Evolutionary conservation across 164 flowering plant genomes (phyloP).

Genomic region (Hamamelis virginiana): DNA sequence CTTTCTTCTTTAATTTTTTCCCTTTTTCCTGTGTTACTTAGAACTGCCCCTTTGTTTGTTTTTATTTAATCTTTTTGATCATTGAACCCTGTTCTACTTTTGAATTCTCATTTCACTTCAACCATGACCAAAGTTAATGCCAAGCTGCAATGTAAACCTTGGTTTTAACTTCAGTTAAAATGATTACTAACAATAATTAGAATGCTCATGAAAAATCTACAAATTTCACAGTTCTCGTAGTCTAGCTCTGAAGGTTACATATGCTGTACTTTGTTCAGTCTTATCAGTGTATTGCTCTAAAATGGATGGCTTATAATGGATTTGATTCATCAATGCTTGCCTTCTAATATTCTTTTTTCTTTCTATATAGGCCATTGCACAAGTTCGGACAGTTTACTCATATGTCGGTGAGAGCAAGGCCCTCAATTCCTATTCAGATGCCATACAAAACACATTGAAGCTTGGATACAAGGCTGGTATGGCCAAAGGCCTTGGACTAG

Average conservation of each 20-base stretch:
- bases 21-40: too few species aligned
- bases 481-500: constrained; percentile 97
- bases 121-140: too few species aligned
- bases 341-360: not conserved
- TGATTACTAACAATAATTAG: too few species aligned
- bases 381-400: constrained; percentile 92
- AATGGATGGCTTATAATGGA: not conserved
- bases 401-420: constrained; percentile 95
- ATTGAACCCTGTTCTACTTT: not conserved
- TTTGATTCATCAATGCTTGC: not conserved
- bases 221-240: not conserved
- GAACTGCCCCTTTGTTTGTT: too few species aligned
- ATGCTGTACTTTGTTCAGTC: not conserved
- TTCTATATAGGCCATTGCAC: constrained; percentile 77
- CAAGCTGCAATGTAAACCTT: too few species aligned
- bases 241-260: not conserved
- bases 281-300: not conserved
- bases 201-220: too few species aligned
- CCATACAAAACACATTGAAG: constrained; percentile 82
- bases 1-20: not conserved
- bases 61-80: not conserved
- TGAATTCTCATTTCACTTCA: not conserved
- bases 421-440: constrained; percentile 78
- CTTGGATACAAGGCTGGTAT: constrained; percentile 97
- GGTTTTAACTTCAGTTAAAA: not conserved